Conservation (phyloP, 108 stramenopile species). For the Aureococcus anophagefferens region DNA sequence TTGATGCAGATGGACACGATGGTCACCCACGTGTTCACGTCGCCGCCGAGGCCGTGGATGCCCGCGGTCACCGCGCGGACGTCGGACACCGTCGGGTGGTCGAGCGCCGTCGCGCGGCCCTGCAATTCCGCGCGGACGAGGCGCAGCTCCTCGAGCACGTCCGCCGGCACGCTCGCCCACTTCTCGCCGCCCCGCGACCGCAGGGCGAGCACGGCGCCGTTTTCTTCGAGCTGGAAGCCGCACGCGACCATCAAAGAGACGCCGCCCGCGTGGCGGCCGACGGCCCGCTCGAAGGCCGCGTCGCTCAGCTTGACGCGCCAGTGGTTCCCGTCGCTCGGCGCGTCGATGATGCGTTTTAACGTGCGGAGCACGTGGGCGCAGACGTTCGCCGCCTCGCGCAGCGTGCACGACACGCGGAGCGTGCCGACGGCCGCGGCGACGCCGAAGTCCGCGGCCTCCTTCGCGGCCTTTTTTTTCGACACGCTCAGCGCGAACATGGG, state of each 20-base stretch:
- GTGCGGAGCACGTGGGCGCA: too few species aligned
- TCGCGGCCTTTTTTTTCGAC: too few species aligned
- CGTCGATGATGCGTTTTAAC: slow-evolving; percentile 17
- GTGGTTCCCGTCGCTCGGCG: slow-evolving; percentile 17
- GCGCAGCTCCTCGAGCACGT: not conserved
- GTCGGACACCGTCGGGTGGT: slow-evolving; percentile 24
- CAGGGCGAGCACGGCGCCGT: slow-evolving; percentile 30
- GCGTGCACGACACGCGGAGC: slow-evolving; percentile 12
- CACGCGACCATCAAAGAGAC: slow-evolving; percentile 19
- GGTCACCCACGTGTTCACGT: not conserved
- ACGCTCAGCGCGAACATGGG: not conserved
- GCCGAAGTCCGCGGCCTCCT: not conserved
- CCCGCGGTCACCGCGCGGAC: slow-evolving; percentile 22
- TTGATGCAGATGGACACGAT: not conserved
- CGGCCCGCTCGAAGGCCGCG: slow-evolving; percentile 16
- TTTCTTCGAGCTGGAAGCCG: slow-evolving; percentile 30
- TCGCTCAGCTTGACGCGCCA: slow-evolving; percentile 26
- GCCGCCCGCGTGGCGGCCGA: slow-evolving; percentile 24
- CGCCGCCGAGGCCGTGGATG: slow-evolving; percentile 12
- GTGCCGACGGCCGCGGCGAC: slow-evolving; percentile 14
- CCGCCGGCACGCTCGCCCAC: not conserved
- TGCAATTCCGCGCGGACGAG: not conserved
- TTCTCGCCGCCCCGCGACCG: not conserved
- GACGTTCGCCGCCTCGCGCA: slow-evolving; percentile 4
- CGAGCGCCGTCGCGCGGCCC: not conserved